Evolutionary conservation across 371 early-diverging fungal species (phyloP), one percentile per base, ranked within the genome.

Genomic region (Circinella minor): DNA sequence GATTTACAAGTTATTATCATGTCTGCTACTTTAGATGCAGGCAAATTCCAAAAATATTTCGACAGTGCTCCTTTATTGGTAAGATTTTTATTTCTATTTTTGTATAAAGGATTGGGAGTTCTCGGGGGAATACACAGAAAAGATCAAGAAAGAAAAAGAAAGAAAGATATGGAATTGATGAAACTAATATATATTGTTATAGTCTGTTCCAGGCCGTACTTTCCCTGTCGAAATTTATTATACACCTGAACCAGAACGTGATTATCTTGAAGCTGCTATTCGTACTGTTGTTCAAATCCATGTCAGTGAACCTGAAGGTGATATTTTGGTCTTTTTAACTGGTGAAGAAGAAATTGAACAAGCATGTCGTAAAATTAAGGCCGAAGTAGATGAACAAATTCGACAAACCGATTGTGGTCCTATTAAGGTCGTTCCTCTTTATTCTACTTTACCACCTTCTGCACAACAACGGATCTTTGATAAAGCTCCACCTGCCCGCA

Each of bases 281-380:
- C 87, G 90, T 61, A 94, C 95, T 0, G 90, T 89, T n/a, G 77
- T 95, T 48, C 92, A 94, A 74, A 94, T 96, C 68, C 96, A 95
- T 74, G 77, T 88, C 5, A 85, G 89, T 27, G 95, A 96, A 74
- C 91, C 91, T 18, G 91, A 88, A 34, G 96, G 95, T 49, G 96
- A 97, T 75, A 94, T 98, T 51, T 82, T 98, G 13, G 84, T 93
- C 43, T 98, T 98, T 77, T 78, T 98, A 69, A 96, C 98, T 4
- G 95, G 97, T 75, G 95, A 96, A 77, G 95, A 95, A 67, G 98
- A 98, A 75, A 98, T 96, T 73, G 96, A 96, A 74, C 92, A 93
- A 46, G 95, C 95, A 0, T 93, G 91, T 62, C 77, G 87, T 37
- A 88, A 90, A 69, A 86, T 96, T 61, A 82, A 82, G 18, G 89